Percentiles rank a stretch among this genome's conserved stretches.
Conservation (phyloP, 2,329 filamentous ascomycete genomes). For the Penicillium sumatraense region DNA sequence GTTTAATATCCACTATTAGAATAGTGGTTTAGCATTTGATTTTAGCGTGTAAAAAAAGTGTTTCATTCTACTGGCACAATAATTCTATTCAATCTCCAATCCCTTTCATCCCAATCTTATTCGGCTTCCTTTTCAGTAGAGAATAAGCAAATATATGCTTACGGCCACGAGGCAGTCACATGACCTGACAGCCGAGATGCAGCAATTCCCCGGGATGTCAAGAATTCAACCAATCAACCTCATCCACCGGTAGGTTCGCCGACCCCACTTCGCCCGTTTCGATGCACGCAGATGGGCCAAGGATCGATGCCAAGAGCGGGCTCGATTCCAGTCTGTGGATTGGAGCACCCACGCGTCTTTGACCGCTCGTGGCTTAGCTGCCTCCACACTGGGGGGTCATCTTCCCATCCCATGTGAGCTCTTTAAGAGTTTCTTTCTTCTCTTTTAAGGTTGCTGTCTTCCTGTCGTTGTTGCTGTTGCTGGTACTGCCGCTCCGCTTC, state of each 20-base stretch:
- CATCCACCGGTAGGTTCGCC: neutral
- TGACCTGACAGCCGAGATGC: neutral
- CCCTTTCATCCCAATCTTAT: too few relatives aligned
- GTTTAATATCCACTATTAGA: too few relatives aligned
- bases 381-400: neutral
- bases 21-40: neutral
- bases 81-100: too few relatives aligned
- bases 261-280: neutral
- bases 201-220: neutral
- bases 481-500: neutral
- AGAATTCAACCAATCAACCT: neutral
- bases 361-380: neutral
- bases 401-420: neutral
- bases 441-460: neutral
- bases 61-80: too few relatives aligned
- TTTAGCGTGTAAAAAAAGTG: too few relatives aligned
- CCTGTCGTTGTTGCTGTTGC: neutral
- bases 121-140: neutral
- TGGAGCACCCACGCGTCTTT: neutral
- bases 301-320: neutral
- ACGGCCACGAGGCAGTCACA: too few relatives aligned
- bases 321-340: neutral
- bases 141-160: neutral
- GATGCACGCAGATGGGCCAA: neutral
- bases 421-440: neutral